A percentile compares a stretch with the other conserved stretches of the same genome.
phyloP scores from a whole-genome alignment of 257 asterid species.

The Cynanchum wilfordii region DNA sequence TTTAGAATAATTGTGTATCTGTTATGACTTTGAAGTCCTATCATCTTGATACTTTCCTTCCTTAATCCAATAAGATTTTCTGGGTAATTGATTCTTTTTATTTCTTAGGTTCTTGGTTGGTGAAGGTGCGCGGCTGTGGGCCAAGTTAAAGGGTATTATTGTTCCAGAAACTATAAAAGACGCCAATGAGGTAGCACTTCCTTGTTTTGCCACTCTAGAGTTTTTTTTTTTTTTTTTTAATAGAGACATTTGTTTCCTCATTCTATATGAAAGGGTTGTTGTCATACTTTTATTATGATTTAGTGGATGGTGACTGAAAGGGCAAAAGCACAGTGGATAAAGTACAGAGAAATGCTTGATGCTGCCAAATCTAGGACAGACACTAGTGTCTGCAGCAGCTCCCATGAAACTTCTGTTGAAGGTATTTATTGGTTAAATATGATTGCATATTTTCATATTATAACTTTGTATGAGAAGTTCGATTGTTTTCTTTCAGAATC shows the following conservation, averaged over 20 bases:
- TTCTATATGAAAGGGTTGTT: not conserved
- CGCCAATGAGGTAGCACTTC: conserved; percentile 49
- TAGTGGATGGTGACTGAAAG: conserved; percentile 91
- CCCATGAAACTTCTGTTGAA: conserved; percentile 16
- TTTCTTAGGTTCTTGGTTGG: conserved; percentile 85
- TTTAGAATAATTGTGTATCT: not conserved
- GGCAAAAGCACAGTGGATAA: conserved; percentile 73
- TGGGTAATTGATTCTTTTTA: not conserved
- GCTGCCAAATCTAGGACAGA: conserved; percentile 44
- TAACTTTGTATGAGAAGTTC: not conserved
- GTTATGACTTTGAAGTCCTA: not conserved
- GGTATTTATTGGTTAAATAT: conserved; percentile 17
- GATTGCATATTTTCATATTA: not conserved
- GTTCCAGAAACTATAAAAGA: conserved; percentile 37
- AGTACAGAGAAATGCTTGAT: conserved; percentile 73
- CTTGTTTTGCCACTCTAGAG: conserved; percentile 8
- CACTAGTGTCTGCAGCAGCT: conserved; percentile 24
- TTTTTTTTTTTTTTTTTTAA: conserved; percentile 23
- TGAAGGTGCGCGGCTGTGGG: conserved; percentile 86
- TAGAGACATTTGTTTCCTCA: conserved; percentile 21
- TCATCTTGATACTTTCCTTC: not conserved
- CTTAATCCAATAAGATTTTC: not conserved
- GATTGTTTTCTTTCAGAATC: not conserved
- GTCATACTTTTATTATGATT: conserved; percentile 20
- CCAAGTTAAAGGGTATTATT: conserved; percentile 65